Conservation (phyloP, 768 basidiomycete genomes). For the Leccinum uliginosum region DNA sequence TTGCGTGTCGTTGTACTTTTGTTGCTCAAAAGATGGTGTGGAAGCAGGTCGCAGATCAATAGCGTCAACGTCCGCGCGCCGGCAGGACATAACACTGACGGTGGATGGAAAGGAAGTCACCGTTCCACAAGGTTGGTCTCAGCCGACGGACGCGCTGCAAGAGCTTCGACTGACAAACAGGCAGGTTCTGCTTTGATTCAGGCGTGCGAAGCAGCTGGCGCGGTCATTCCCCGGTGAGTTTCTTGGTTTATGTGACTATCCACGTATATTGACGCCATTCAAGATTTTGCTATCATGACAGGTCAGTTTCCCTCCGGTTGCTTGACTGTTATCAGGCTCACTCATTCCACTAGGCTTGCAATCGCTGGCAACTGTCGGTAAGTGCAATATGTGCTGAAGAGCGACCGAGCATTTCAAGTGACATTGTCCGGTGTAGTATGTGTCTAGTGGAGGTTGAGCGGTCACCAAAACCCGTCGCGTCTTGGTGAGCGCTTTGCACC, state of each 20-base stretch:
- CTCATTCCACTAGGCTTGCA: constrained; percentile 57
- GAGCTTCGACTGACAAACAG: constrained; percentile 8
- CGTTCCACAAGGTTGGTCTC: constrained; percentile 81
- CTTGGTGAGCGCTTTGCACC: constrained; percentile 55
- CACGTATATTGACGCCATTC: constrained; percentile 12
- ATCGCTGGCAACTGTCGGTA: constrained; percentile 98
- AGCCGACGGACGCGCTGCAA: neutral
- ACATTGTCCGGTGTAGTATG: constrained; percentile 56
- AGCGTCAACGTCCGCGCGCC: constrained; percentile 59
- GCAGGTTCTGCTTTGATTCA: constrained; percentile 92
- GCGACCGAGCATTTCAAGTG: constrained; percentile 5
- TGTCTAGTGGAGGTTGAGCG: constrained; percentile 97
- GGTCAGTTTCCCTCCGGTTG: constrained; percentile 36
- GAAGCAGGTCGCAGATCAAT: constrained; percentile 54
- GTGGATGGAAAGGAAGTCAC: constrained; percentile 98
- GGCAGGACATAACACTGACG: constrained; percentile 84
- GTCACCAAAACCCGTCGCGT: constrained; percentile 92
- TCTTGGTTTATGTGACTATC: neutral
- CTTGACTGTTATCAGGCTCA: constrained; percentile 1
- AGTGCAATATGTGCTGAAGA: constrained; percentile 25
- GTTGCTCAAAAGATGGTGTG: constrained; percentile 1
- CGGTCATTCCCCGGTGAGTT: constrained; percentile 70
- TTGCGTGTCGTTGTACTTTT: neutral
- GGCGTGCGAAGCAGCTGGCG: constrained; percentile 88
- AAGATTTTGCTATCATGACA: constrained; percentile 86